A percentile compares a stretch with the other conserved stretches of the same genome.
Evolutionary conservation across 495 filamentous ascomycete genomes (phyloP).

Genomic region (Penicillium antarcticum): DNA sequence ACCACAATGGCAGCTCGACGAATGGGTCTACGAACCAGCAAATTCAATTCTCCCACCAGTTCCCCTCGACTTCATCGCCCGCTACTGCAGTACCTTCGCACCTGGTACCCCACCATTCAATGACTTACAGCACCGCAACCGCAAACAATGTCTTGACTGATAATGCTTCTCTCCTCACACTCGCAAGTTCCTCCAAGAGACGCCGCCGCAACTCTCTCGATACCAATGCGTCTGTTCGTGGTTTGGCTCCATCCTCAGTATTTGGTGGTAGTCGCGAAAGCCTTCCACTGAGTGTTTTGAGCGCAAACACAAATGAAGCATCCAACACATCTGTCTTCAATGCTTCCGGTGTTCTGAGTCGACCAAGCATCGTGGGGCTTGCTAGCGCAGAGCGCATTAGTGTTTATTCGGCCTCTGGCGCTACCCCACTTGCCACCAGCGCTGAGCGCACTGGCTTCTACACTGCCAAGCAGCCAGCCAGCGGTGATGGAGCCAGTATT

Average conservation of each 20-base stretch:
- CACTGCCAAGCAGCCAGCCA: constrained; percentile 58
- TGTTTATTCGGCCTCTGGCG: constrained; percentile 78
- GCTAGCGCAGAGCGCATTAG: constrained; percentile 76
- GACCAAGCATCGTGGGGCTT: constrained; percentile 58
- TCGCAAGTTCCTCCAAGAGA: constrained; percentile 93
- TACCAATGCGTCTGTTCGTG: constrained; percentile 92
- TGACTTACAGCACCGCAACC: constrained; percentile 83
- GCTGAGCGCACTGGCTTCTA: constrained; percentile 84
- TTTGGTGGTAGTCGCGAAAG: constrained; percentile 89
- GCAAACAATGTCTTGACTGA: constrained; percentile 91
- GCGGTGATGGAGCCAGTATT: constrained; percentile 73
- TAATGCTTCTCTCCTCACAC: constrained; percentile 90
- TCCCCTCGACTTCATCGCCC: constrained; percentile 61
- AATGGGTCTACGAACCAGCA: constrained; percentile 48
- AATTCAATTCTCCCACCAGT: constrained; percentile 85
- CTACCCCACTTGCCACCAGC: constrained; percentile 51
- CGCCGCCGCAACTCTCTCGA: constrained; percentile 86
- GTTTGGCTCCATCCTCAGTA: constrained; percentile 83
- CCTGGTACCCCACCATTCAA: constrained; percentile 66
- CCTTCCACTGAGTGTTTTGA: constrained; percentile 84
- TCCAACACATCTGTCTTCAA: constrained; percentile 51
- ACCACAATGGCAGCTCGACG: constrained; percentile 42
- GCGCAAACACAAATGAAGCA: constrained; percentile 64
- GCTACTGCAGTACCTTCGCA: constrained; percentile 80
- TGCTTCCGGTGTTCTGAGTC: constrained; percentile 39